Percentiles rank a stretch among this genome's conserved stretches.
phyloP scores from a whole-genome alignment of 2,329 filamentous ascomycete species.

The Alternaria novae-zelandiae region DNA sequence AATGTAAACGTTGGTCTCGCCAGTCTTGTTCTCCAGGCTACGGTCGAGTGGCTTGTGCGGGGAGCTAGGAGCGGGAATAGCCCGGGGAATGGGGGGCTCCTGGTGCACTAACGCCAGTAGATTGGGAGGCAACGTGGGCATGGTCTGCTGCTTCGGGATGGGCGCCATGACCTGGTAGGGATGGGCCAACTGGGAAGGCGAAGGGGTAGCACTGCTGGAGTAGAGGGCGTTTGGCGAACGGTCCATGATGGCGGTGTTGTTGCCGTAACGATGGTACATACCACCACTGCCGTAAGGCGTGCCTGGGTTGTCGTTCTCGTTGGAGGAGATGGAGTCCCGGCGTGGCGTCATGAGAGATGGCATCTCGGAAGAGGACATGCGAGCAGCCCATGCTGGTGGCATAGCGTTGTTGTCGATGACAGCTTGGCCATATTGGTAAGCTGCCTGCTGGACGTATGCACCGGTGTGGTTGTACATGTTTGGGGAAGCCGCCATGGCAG shows the following conservation, averaged over 20 bases:
- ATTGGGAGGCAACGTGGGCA: constrained; percentile 52
- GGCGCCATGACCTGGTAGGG: constrained; percentile 52
- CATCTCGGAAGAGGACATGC: constrained; percentile 55
- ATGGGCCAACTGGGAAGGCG: constrained; percentile 55
- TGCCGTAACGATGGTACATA: constrained; percentile 51
- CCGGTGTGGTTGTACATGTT: constrained; percentile 55
- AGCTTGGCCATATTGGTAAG: constrained; percentile 54
- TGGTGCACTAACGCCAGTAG: constrained; percentile 61
- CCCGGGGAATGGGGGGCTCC: constrained; percentile 83
- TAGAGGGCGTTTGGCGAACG: constrained; percentile 58
- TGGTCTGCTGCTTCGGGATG: constrained; percentile 45
- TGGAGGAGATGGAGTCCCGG: constrained; percentile 59
- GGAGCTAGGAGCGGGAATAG: constrained; percentile 87
- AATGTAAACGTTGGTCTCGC: constrained; percentile 98
- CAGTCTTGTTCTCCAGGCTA: constrained; percentile 90
- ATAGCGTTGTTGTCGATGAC: constrained; percentile 55
- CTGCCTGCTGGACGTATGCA: constrained; percentile 52
- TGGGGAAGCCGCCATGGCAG: constrained; percentile 41
- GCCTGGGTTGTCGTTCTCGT: constrained; percentile 59
- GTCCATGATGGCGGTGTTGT: constrained; percentile 56
- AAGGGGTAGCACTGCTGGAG: constrained; percentile 57
- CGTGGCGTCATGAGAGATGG: constrained; percentile 59
- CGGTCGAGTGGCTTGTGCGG: constrained; percentile 90
- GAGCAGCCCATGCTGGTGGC: constrained; percentile 54
- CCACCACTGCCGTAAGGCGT: constrained; percentile 55